phyloP scores from a whole-genome alignment of 2,329 filamentous ascomycete species.

The Blumeria hordei region DNA sequence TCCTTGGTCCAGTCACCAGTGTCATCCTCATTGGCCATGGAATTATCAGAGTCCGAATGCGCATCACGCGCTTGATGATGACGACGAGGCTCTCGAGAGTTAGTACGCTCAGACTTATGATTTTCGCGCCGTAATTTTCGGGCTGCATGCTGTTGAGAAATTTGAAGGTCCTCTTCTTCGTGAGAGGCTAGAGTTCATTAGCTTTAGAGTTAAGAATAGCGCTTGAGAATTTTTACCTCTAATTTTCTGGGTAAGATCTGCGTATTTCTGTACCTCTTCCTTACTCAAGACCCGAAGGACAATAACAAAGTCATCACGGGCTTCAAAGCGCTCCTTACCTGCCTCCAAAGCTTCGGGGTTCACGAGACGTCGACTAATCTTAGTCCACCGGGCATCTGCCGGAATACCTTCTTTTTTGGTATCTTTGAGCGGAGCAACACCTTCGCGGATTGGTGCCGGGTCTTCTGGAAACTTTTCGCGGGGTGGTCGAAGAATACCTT shows the following conservation, averaged over 20 bases:
- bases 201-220: neutral
- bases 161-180: conserved; percentile 13
- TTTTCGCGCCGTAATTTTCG: conserved; percentile 14
- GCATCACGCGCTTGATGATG: conserved; percentile 4
- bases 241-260: conserved; percentile 56
- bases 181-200: conserved; percentile 7
- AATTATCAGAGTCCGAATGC: conserved; percentile 9
- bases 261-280: conserved; percentile 76
- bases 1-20: conserved; percentile 4
- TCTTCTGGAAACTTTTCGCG: conserved; percentile 72
- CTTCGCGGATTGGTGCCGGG: conserved; percentile 59
- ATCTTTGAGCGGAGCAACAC: conserved; percentile 83
- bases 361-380: conserved; percentile 69
- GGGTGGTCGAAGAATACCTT: conserved; percentile 68
- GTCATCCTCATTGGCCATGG: conserved; percentile 4
- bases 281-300: conserved; percentile 68
- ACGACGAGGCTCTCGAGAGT: neutral
- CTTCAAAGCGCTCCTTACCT: conserved; percentile 78
- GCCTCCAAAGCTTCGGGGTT: conserved; percentile 70
- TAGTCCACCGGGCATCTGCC: conserved; percentile 70
- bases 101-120: conserved; percentile 11
- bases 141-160: conserved; percentile 10
- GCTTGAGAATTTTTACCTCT: conserved; percentile 29
- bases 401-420: conserved; percentile 55
- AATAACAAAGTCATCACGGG: conserved; percentile 82